Evolutionary conservation across 768 basidiomycete genomes (phyloP).

Genomic region (Pleurotus sapidus): DNA sequence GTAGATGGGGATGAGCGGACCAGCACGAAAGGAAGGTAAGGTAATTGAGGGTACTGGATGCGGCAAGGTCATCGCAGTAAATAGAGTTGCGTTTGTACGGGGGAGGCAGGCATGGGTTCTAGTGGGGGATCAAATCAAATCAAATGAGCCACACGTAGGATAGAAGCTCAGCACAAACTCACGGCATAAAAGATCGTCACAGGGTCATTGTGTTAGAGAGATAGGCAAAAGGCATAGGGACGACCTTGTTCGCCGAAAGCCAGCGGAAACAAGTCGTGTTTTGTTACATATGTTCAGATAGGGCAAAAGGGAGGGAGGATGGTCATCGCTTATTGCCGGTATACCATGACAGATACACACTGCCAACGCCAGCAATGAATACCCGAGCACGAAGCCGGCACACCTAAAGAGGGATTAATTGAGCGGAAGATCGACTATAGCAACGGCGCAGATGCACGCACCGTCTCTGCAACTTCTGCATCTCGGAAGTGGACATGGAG

Average conservation of each 20-base stretch:
- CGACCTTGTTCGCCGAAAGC: too few relatives aligned
- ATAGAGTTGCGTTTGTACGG: background rate
- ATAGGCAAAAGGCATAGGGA: background rate
- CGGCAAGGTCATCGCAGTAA: background rate
- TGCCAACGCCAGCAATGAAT: constrained; percentile 70
- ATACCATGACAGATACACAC: constrained; percentile 75
- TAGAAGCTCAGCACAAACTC: background rate
- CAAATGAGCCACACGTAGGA: background rate
- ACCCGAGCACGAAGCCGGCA: constrained; percentile 79
- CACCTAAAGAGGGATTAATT: constrained; percentile 40
- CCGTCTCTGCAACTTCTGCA: constrained; percentile 79
- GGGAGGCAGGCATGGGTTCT: background rate
- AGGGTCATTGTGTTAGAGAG: background rate
- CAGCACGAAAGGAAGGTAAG: background rate
- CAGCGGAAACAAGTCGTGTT: background rate
- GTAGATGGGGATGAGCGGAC: background rate
- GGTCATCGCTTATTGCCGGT: constrained; percentile 46
- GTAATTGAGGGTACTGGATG: background rate
- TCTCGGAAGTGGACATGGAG: constrained; percentile 73
- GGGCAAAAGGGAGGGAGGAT: background rate
- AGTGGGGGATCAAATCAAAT: background rate
- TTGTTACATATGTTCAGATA: constrained; percentile 3
- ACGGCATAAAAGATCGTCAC: constrained; percentile 8
- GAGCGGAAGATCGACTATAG: background rate
- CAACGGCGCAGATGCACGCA: constrained; percentile 29